A percentile compares a stretch with the other conserved stretches of the same genome.
Evolutionary conservation across 2,329 filamentous ascomycete species (phyloP).

Genomic region (Bipolaris gigantea): DNA sequence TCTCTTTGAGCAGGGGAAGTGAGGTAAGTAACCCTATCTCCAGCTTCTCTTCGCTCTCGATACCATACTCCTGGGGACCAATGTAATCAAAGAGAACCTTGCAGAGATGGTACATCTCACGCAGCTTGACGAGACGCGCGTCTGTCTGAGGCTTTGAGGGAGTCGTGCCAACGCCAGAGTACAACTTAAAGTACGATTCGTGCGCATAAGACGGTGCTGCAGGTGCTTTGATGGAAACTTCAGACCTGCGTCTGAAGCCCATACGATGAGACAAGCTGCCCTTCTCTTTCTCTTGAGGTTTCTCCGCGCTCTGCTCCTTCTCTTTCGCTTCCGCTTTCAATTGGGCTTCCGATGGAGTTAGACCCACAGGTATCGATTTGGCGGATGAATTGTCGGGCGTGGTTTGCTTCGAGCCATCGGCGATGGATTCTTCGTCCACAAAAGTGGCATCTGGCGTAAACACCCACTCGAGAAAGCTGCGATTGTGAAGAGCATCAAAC

Average conservation of each 20-base stretch:
- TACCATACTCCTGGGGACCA: conserved; percentile 96
- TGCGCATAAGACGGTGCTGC: conserved; percentile 42
- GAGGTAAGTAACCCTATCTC: conserved; percentile 96
- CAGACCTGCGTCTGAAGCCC: conserved; percentile 57
- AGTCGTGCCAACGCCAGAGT: conserved; percentile 66
- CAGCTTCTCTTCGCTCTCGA: conserved; percentile 93
- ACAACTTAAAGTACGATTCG: conserved; percentile 84
- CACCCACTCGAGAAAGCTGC: conserved; percentile 94
- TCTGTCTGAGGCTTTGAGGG: conserved; percentile 77
- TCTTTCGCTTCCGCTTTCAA: conserved; percentile 34
- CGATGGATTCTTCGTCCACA: conserved; percentile 62
- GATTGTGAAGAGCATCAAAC: conserved; percentile 95
- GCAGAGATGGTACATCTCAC: conserved; percentile 88
- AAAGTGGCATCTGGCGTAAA: conserved; percentile 85
- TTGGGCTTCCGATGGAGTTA: conserved; percentile 40
- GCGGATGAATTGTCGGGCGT: conserved; percentile 28
- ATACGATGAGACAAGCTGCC: conserved; percentile 51
- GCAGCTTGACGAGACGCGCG: conserved; percentile 79
- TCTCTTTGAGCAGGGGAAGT: conserved; percentile 89
- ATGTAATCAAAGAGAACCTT: conserved; percentile 99
- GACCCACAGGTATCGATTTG: conserved; percentile 29
- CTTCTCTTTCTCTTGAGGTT: conserved; percentile 38
- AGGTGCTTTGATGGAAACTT: conserved; percentile 35
- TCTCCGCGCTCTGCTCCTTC: conserved; percentile 47
- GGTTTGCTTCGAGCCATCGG: conserved; percentile 39